Percentiles rank a stretch among this genome's conserved stretches.
Conservation (phyloP, 1,284 basidiomycete species). For the Puccinia hordei region DNA sequence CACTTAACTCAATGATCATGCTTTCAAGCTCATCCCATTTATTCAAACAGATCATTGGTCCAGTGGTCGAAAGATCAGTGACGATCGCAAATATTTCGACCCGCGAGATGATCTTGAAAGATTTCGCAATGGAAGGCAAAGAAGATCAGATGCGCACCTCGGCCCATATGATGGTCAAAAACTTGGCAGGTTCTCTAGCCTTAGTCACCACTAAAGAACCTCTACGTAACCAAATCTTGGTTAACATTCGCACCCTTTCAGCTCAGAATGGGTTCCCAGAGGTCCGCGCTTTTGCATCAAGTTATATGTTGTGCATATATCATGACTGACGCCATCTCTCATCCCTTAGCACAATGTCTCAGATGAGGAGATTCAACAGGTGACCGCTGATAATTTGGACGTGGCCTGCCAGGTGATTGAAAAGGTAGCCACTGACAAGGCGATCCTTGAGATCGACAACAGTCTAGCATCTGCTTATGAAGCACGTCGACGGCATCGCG, state of each 20-base stretch:
- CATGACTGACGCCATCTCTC: constrained; percentile 4
- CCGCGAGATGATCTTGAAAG: constrained; percentile 90
- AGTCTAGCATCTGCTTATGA: constrained; percentile 80
- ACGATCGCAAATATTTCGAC: constrained; percentile 99
- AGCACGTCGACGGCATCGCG: constrained; percentile 80
- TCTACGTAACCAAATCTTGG: constrained; percentile 86
- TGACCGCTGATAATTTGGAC: constrained; percentile 92
- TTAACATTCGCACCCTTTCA: constrained; percentile 72
- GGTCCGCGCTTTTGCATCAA: not conserved
- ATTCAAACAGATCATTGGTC: constrained; percentile 73
- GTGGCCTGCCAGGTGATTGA: constrained; percentile 92
- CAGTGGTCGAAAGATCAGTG: constrained; percentile 97
- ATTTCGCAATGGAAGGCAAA: constrained; percentile 91
- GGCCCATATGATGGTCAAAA: constrained; percentile 94
- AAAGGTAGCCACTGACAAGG: constrained; percentile 96
- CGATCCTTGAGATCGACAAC: constrained; percentile 91
- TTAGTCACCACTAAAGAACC: constrained; percentile 99
- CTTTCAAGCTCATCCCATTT: not conserved
- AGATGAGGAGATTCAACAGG: constrained; percentile 68
- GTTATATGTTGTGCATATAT: not conserved
- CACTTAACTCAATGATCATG: not conserved
- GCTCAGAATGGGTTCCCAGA: constrained; percentile 84
- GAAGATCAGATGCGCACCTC: constrained; percentile 88
- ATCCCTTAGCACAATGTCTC: constrained; percentile 61
- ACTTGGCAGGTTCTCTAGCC: constrained; percentile 92